A percentile compares a stretch with the other conserved stretches of the same genome.
These are phyloP conservation scores for Claviceps sp. DNA, from an alignment of 2,329 filamentous ascomycete species.

Conservation along the genomic window DNA sequence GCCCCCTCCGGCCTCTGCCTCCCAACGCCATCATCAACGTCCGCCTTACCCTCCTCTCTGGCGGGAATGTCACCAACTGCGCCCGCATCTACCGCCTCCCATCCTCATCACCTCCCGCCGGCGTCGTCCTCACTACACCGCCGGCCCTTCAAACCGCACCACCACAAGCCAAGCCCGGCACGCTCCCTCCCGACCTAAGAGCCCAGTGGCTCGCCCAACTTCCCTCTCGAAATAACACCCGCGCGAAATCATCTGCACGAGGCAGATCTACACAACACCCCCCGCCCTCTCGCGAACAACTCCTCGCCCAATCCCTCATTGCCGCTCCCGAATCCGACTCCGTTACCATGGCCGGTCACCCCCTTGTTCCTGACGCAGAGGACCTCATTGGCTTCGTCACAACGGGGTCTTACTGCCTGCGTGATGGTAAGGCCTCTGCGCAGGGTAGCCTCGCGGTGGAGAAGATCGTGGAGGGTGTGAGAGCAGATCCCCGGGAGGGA, in stretches of 20 bases:
- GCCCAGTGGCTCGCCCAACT: conserved; percentile 57
- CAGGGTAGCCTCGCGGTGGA: conserved; percentile 56
- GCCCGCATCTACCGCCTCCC: conserved; percentile 82
- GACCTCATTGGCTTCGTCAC: conserved; percentile 88
- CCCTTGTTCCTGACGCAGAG: conserved; percentile 54
- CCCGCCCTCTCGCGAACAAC: conserved; percentile 15
- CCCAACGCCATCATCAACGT: conserved; percentile 41
- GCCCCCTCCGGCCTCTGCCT: conserved; percentile 12
- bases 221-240: conserved; percentile 15
- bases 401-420: conserved; percentile 69
- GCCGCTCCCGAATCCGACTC: conserved; percentile 21
- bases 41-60: conserved; percentile 50
- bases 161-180: conserved; percentile 2
- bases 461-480: conserved; percentile 33
- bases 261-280: neutral
- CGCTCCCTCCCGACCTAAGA: conserved; percentile 38
- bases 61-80: conserved; percentile 57
- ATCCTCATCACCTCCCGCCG: conserved; percentile 11
- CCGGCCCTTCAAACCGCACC: conserved; percentile 34
- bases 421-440: conserved; percentile 60
- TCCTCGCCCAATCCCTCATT: conserved; percentile 35
- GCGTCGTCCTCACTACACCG: conserved; percentile 21
- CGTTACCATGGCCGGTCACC: conserved; percentile 39
- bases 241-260: neutral
- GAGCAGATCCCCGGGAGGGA: conserved; percentile 25